phyloP scores from a whole-genome alignment of 2,329 filamentous ascomycete species.

The Bimuria novae-zelandiae region DNA sequence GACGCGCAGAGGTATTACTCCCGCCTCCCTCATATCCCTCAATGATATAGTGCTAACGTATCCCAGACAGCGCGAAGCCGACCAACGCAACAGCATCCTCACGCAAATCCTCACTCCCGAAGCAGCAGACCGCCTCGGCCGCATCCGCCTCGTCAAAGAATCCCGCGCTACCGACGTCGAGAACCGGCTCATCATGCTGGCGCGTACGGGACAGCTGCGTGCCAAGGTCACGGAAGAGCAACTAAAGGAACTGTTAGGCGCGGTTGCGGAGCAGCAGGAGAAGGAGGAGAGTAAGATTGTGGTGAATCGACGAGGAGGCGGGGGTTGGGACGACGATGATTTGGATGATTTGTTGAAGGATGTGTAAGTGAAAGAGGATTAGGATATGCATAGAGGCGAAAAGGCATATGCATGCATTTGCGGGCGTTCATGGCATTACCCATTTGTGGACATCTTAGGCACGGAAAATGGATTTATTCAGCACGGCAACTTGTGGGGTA shows the following conservation, averaged over 20 bases:
- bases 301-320: conserved; percentile 79
- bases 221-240: conserved; percentile 89
- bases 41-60: conserved; percentile 2
- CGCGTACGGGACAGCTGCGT: conserved; percentile 82
- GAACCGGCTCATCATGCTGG: conserved; percentile 89
- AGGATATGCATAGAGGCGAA: not conserved
- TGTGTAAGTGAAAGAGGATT: conserved; percentile 24
- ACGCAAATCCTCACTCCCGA: conserved; percentile 93
- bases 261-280: conserved; percentile 76
- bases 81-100: conserved; percentile 77
- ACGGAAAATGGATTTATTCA: not conserved
- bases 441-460: not conserved
- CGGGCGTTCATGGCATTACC: conserved; percentile 14
- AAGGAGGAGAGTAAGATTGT: conserved; percentile 73
- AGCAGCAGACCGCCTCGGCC: conserved; percentile 87
- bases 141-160: conserved; percentile 95
- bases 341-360: conserved; percentile 57
- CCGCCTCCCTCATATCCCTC: not conserved
- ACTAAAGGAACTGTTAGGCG: conserved; percentile 86
- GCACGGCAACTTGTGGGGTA: not conserved
- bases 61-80: conserved; percentile 59
- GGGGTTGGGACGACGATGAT: conserved; percentile 78
- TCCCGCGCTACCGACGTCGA: conserved; percentile 88
- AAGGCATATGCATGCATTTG: conserved; percentile 9
- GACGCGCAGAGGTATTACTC: conserved; percentile 59